phyloP scores from a whole-genome alignment of 768 basidiomycete species.

The Mycena filopes region DNA sequence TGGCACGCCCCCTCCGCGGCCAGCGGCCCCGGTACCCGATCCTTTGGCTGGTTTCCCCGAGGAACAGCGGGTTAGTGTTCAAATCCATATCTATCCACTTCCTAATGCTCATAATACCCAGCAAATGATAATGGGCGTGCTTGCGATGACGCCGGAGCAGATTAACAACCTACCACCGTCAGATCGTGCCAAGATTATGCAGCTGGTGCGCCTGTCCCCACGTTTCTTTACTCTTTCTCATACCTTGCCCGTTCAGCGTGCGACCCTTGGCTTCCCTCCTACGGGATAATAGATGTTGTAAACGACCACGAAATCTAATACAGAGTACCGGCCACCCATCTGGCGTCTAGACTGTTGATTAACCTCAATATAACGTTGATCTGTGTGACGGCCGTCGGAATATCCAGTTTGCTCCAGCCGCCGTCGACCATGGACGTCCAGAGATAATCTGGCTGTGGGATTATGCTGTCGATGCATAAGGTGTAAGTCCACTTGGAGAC shows the following conservation, averaged over 20 bases:
- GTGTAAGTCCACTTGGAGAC: neutral
- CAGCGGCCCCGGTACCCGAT: conserved; percentile 20
- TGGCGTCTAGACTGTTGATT: conserved; percentile 38
- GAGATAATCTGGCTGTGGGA: conserved; percentile 45
- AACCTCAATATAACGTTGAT: conserved; percentile 41
- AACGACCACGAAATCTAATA: neutral
- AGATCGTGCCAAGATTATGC: conserved; percentile 82
- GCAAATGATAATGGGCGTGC: conserved; percentile 82
- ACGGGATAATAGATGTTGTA: neutral
- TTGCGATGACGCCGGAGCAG: conserved; percentile 88
- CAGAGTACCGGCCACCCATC: conserved; percentile 12
- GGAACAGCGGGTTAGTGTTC: conserved; percentile 32
- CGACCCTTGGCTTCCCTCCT: conserved; percentile 18
- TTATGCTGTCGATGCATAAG: conserved; percentile 35
- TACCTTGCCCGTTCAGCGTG: conserved; percentile 1
- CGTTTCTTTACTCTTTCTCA: neutral
- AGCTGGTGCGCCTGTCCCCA: conserved; percentile 69
- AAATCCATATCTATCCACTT: neutral
- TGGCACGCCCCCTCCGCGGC: conserved; percentile 21
- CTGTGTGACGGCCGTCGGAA: conserved; percentile 37
- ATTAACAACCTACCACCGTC: conserved; percentile 77
- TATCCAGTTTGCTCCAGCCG: conserved; percentile 44
- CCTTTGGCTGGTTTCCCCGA: conserved; percentile 19
- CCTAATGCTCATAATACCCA: conserved; percentile 40
- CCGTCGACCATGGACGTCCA: conserved; percentile 44